These are phyloP conservation scores for Rhodotorula sp. DNA, from an alignment of 1,284 basidiomycete species.

Conservation along the genomic window DNA sequence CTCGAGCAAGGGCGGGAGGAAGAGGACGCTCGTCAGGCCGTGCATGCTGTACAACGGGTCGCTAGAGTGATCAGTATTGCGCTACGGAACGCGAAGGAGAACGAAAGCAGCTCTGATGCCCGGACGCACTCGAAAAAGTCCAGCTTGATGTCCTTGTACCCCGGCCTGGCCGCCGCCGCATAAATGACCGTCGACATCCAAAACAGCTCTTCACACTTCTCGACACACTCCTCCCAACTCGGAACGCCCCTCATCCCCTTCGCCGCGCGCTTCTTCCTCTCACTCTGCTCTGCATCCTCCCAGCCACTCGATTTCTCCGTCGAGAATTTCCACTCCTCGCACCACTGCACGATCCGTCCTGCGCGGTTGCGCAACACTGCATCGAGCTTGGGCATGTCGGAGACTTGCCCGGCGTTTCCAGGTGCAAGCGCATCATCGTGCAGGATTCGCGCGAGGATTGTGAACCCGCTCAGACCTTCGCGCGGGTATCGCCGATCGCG, in stretches of 20 bases:
- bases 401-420: constrained; percentile 31
- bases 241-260: constrained; percentile 21
- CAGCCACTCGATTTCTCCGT: constrained; percentile 22
- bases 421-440: constrained; percentile 41
- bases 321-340: constrained; percentile 43
- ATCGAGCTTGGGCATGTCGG: constrained; percentile 37
- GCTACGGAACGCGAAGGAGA: no score
- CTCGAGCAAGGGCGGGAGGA: constrained; percentile 42
- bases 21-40: constrained; percentile 40
- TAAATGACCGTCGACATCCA: constrained; percentile 44
- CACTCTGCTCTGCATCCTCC: constrained; percentile 8
- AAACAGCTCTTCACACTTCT: constrained; percentile 42
- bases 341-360: constrained; percentile 23
- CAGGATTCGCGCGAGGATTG: constrained; percentile 41
- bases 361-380: constrained; percentile 10
- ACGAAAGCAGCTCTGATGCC: no score
- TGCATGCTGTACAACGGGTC: constrained; percentile 38
- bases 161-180: constrained; percentile 39
- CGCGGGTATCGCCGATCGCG: constrained; percentile 33
- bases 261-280: not conserved
- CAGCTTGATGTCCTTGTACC: constrained; percentile 37
- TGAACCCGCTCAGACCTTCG: constrained; percentile 41
- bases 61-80: no score
- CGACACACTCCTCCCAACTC: constrained; percentile 41
- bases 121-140: constrained; percentile 41